phyloP scores from a whole-genome alignment of 768 basidiomycete genomes.

The Tremella fuciformis region DNA sequence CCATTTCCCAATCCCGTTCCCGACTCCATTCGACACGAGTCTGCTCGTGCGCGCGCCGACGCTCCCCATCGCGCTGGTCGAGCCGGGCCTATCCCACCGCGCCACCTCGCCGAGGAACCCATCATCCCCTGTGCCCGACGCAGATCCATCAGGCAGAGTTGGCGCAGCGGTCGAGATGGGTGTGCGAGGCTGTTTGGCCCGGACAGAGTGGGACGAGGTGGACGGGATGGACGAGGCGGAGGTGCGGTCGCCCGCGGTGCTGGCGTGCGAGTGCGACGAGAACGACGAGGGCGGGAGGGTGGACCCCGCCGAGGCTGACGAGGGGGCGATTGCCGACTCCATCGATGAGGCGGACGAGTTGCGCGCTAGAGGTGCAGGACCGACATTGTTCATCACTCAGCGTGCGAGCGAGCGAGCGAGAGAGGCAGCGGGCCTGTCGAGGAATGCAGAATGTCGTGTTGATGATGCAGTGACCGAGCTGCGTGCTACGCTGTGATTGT shows the following conservation, averaged over 20 bases:
- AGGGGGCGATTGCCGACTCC: background rate
- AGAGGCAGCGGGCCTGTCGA: too few relatives aligned
- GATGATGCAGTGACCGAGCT: too few relatives aligned
- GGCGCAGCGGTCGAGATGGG: background rate
- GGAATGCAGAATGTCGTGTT: too few relatives aligned
- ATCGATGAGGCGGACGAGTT: too few relatives aligned
- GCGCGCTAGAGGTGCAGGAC: too few relatives aligned
- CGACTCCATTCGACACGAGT: constrained; percentile 13
- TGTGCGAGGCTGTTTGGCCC: background rate
- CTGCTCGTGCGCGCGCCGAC: constrained; percentile 11
- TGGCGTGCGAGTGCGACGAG: constrained; percentile 1
- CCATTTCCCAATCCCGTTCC: constrained; percentile 20
- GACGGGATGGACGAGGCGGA: constrained; percentile 5
- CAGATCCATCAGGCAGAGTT: background rate
- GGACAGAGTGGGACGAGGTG: background rate
- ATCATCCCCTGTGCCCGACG: constrained; percentile 11
- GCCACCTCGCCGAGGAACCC: constrained; percentile 17
- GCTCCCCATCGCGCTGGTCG: background rate
- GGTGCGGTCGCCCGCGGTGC: background rate
- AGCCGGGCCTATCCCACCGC: constrained; percentile 15
- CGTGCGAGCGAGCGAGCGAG: too few relatives aligned
- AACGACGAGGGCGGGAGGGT: constrained; percentile 1
- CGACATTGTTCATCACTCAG: too few relatives aligned
- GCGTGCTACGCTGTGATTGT: too few relatives aligned
- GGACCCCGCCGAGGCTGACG: background rate